phyloP scores from a whole-genome alignment of 148 eudicot species.

The Amaranthus palmeri region DNA sequence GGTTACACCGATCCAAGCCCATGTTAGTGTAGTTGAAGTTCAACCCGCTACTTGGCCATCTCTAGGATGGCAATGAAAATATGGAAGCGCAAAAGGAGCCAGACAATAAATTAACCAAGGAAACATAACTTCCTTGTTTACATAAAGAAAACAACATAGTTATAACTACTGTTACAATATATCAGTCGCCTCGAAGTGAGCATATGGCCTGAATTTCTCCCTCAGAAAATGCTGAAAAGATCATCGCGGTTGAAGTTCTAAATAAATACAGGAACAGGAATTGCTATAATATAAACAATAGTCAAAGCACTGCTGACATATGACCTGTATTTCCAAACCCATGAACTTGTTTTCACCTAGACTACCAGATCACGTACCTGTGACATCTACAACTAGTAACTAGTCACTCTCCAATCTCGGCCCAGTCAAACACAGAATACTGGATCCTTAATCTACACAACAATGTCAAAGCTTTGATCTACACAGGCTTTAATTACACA shows the following conservation, averaged over 20 bases:
- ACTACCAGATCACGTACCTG: constrained; percentile 10
- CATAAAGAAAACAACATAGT: background rate
- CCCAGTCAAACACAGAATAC: constrained; percentile 5
- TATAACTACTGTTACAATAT: constrained; percentile 1
- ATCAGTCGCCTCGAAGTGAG: background rate
- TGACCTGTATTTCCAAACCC: background rate
- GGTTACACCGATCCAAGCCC: too few species aligned
- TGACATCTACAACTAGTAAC: constrained; percentile 15
- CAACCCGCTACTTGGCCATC: too few species aligned
- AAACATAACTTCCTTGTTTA: background rate
- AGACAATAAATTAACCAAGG: background rate
- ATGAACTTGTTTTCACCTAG: constrained; percentile 8
- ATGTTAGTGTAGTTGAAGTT: too few species aligned
- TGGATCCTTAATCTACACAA: constrained; percentile 16
- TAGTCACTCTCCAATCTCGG: background rate
- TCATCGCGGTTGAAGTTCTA: background rate
- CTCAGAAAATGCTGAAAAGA: background rate
- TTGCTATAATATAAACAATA: background rate
- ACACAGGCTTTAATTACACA: constrained; percentile 19
- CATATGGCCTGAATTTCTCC: too few species aligned
- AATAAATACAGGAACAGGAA: too few species aligned
- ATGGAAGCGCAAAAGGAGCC: too few species aligned
- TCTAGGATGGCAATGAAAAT: too few species aligned
- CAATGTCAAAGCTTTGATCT: constrained; percentile 8
- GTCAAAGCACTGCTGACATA: background rate